Conservation (phyloP, 2,329 filamentous ascomycete species). For the Sarocladium strictum region DNA sequence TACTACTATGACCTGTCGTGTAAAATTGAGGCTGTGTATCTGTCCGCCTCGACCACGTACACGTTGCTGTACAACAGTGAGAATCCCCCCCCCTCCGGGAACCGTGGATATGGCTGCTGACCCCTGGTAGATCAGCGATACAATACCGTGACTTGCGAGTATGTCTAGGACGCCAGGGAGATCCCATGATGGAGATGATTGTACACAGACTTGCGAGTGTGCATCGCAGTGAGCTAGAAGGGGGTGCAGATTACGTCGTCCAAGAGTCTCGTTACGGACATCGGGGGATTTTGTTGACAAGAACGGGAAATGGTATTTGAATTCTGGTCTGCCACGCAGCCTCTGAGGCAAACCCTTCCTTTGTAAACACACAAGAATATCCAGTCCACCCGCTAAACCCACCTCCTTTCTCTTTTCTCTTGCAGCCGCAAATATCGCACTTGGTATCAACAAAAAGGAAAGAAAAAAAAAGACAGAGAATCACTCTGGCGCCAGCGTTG, state of each 20-base stretch:
- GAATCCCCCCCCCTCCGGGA: conserved; percentile 10
- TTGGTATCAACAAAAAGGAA: conserved; percentile 7
- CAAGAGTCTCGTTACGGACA: too few relatives aligned
- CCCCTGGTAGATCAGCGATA: conserved; percentile 30
- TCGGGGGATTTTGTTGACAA: too few relatives aligned
- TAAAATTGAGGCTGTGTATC: conserved; percentile 35
- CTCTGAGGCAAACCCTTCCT: background rate
- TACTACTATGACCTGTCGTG: conserved; percentile 34
- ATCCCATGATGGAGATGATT: too few relatives aligned
- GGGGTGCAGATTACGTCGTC: too few relatives aligned
- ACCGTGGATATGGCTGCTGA: background rate
- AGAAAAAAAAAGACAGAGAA: conserved; percentile 5
- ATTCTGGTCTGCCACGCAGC: background rate
- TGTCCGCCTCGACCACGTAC: conserved; percentile 36
- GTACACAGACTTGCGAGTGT: too few relatives aligned
- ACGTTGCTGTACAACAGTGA: conserved; percentile 36
- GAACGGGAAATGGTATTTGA: background rate
- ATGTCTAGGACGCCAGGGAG: conserved; percentile 22
- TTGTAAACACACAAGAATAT: background rate
- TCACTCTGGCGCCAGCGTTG: background rate
- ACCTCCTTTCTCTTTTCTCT: background rate
- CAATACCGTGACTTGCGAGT: conserved; percentile 35
- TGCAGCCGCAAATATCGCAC: background rate
- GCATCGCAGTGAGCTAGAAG: too few relatives aligned
- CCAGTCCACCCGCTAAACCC: background rate